Base-by-base conservation (phyloP, 768 basidiomycete species). In the Suillus alpinus region DNA sequence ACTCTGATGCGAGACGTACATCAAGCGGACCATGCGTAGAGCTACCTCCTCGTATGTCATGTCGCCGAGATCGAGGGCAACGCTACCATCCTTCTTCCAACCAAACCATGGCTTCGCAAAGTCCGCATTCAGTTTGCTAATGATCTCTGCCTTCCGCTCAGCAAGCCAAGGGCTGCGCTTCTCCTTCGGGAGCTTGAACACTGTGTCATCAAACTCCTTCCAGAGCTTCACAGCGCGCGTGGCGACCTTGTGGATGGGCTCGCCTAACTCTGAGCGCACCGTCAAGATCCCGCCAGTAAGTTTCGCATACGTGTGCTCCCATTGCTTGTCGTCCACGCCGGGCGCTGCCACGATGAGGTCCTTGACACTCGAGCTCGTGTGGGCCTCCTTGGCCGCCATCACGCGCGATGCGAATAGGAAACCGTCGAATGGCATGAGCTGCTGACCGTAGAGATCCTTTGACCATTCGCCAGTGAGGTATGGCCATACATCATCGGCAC, bases 41-140 rank as follows among this genome's bases (percentile, higher is more conserved):
- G 91, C 91, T 37, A 91, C 89, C 73, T 98, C 97, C 78, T 98
- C 95, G 75, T 99, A 99, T 13, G 96, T 98, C 97, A 99, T 98
- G 68, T 97, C 94, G 31, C 88, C 85, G 55, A 99, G 80, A 72
- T 96, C 94, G 59, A 86, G 86, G 40, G 91, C 92, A 64, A 92
- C 85, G 20, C 75, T 81, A 0, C 87, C 94, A 73, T 92, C 91
- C 77, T 95, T 95, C 88, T 97, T 98, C 85, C 88, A 89, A 18
- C 92, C 94, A 71, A 99, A 99, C 95, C 94, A 94, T 0, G 91
- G 90, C 83, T 98, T 99, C 58, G 90, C 85, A 75, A 98, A 98
- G 78, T 98, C 92, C 69, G 82, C 87, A 83, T 99, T 98, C 61
- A 99, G 80, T 72, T 95, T 94, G 49, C 77, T 83, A 68, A 99